Evolutionary conservation across 1,284 basidiomycete genomes (phyloP).

Genomic region (Marasmius tenuissimus): DNA sequence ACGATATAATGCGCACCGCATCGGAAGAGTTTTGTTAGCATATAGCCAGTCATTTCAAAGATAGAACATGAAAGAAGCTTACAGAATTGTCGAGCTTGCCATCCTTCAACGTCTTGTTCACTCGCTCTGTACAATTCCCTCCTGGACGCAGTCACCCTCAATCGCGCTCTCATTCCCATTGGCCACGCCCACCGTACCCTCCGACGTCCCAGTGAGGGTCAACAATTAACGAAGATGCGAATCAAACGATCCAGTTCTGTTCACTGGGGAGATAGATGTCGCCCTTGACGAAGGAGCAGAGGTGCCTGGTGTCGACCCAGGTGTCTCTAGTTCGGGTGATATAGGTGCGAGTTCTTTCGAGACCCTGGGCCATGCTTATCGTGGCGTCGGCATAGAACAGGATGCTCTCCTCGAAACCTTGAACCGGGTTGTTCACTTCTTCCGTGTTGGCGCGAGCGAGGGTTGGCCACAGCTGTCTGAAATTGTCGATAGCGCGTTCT

Average conservation of each 20-base stretch:
- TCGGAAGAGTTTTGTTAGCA: slow-evolving; percentile 15
- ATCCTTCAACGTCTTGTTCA: too few relatives aligned
- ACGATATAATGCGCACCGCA: slow-evolving; percentile 70
- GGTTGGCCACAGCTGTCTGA: slow-evolving; percentile 57
- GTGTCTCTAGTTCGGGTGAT: slow-evolving; percentile 37
- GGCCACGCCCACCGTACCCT: slow-evolving; percentile 35
- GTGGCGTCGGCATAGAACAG: slow-evolving; percentile 75
- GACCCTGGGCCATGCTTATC: slow-evolving; percentile 39
- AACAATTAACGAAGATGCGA: slow-evolving; percentile 8
- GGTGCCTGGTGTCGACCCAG: slow-evolving; percentile 32
- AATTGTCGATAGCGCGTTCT: slow-evolving; percentile 69
- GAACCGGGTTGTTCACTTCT: slow-evolving; percentile 70
- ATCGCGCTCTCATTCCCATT: slow-evolving; percentile 9
- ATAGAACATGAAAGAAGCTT: too few relatives aligned
- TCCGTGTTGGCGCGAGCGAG: slow-evolving; percentile 44
- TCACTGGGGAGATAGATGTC: slow-evolving; percentile 32
- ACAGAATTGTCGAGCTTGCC: too few relatives aligned
- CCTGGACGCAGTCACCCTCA: not conserved
- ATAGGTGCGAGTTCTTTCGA: slow-evolving; percentile 18
- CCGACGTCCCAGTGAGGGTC: slow-evolving; percentile 34
- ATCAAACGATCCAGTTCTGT: slow-evolving; percentile 53
- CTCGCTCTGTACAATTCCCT: too few relatives aligned
- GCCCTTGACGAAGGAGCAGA: slow-evolving; percentile 44
- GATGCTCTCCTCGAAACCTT: slow-evolving; percentile 69
- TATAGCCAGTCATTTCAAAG: too few relatives aligned